Conservation (phyloP, 352 stramenopile genomes). For the Thraustochytrium sp. region DNA sequence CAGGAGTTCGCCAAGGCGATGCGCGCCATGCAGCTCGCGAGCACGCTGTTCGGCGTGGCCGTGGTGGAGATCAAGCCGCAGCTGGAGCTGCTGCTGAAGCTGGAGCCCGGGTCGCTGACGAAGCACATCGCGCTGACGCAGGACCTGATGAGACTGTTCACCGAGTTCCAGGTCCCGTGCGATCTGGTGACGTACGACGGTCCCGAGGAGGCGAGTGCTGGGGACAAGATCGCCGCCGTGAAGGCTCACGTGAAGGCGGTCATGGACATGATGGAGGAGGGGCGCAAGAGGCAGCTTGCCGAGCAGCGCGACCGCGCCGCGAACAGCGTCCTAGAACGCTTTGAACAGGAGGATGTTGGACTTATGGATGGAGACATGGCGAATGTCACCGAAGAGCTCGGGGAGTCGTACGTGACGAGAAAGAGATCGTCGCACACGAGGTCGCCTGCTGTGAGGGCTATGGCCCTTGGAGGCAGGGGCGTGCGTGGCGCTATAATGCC, state of each 20-base stretch:
- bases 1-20: constrained; percentile 62
- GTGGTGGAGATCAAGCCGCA: constrained; percentile 67
- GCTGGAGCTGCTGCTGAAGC: constrained; percentile 59
- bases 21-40: constrained; percentile 62
- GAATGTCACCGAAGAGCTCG: not conserved
- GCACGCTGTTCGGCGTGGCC: constrained; percentile 61
- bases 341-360: not conserved
- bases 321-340: not conserved
- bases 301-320: not conserved
- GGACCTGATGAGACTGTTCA: constrained; percentile 63
- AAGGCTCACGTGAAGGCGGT: constrained; percentile 59
- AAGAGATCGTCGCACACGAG: no score
- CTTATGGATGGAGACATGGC: not conserved
- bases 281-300: constrained; percentile 5
- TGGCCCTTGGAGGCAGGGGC: no score
- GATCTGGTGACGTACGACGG: constrained; percentile 62
- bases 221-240: constrained; percentile 58
- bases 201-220: constrained; percentile 25
- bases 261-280: constrained; percentile 60
- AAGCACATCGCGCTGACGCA: constrained; percentile 66
- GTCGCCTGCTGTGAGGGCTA: no score
- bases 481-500: no score
- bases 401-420: no score
- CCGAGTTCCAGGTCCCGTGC: constrained; percentile 66
- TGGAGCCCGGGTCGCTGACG: constrained; percentile 51